Evolutionary conservation across 192 early-diverging fungal genomes (phyloP), one percentile per base, ranked within the genome.

Genomic region (Coemansia sp.): DNA sequence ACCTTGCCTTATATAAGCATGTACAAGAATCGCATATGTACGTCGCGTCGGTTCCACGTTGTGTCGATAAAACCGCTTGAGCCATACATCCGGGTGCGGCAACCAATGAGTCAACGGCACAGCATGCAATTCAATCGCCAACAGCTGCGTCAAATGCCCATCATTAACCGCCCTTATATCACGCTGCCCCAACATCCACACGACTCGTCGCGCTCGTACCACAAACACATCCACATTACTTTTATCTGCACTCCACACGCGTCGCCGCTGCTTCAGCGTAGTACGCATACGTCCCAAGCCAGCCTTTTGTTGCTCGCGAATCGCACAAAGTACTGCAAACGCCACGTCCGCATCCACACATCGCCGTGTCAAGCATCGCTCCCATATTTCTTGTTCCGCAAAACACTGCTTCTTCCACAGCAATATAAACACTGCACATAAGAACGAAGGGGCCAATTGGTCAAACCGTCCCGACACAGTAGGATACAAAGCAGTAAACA

Each of bases 51-150:
- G 68, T 4, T 35, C 23, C 15, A 76, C 24, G 7, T 43, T 53
- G 23, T 59, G 54, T 1, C 37, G 35, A 3, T 4, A 5, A 63
- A 63, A 76, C 2, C 27, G 32, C 7, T 47, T 17, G 9, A 76
- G 64, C 63, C 64, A 66, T 6, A 54, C 25, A 12, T 47, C 48
- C 64, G 56, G 50, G 4, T 56, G 68, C 1, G 74, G 74, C 22
- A 70, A 11, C 11, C 9, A 17, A 4, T 14, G 8, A 12, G 45
- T 5, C 8, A 6, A 11, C 5, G 47, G n/a, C n/a, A 54, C 27
- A 1, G 73, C 48, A 2, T 17, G 35, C 0, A 69, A 9, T 10
- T 66, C 68, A 17, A 76, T 70, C 21, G 66, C 68, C 12, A 76
- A 57, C 12, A 66, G 60, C n/a, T 70, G 66, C 10, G 59, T 23